A percentile compares a stretch with the other conserved stretches of the same genome.
Conservation (phyloP, 352 stramenopile genomes). For the Globisporangium iwayamae region DNA sequence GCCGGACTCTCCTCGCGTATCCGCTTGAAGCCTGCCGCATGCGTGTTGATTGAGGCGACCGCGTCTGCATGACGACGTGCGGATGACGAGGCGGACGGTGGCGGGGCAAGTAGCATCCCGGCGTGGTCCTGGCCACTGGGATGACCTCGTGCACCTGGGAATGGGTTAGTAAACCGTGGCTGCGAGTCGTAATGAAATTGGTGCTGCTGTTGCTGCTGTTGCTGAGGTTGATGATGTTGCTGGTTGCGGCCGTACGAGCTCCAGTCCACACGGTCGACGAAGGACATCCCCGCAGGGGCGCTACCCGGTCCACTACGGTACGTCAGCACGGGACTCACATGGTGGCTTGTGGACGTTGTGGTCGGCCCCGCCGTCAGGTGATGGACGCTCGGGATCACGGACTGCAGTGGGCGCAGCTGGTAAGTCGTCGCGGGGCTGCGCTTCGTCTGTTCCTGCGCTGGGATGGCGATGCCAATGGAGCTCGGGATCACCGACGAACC, state of each 20-base stretch:
- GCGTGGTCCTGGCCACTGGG: constrained; percentile 1
- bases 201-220: constrained; percentile 5
- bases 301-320: constrained; percentile 16
- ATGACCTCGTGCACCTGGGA: not conserved
- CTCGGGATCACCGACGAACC: not conserved
- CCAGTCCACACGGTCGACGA: constrained; percentile 29
- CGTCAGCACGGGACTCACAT: constrained; percentile 19
- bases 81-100: not conserved
- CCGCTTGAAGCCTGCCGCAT: constrained; percentile 14
- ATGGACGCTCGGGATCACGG: constrained; percentile 17
- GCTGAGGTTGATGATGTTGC: constrained; percentile 17
- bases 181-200: constrained; percentile 14
- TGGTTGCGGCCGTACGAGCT: constrained; percentile 18
- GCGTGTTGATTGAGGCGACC: not conserved
- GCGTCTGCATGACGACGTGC: not conserved
- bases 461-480: constrained; percentile 1
- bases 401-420: constrained; percentile 46
- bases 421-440: constrained; percentile 28
- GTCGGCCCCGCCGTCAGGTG: constrained; percentile 12
- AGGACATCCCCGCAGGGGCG: constrained; percentile 17
- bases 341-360: constrained; percentile 6
- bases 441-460: constrained; percentile 4
- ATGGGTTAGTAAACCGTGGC: constrained; percentile 17
- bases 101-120: not conserved
- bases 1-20: not conserved